Conservation (phyloP, 2,329 filamentous ascomycete species). For the Fusarium pseudocircinatum region DNA sequence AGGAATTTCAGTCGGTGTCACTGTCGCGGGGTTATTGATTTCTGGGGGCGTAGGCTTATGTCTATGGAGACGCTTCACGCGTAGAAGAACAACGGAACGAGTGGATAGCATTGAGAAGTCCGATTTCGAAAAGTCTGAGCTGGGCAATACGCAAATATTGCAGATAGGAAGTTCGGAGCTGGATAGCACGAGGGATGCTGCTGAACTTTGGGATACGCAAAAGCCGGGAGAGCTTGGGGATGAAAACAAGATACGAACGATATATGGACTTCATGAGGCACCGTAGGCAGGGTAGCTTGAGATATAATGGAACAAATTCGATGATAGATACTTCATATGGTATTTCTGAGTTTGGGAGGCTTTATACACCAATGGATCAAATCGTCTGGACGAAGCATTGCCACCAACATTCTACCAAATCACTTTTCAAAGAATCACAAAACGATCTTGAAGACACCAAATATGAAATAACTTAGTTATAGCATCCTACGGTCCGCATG, state of each 20-base stretch:
- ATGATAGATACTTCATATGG: accelerated
- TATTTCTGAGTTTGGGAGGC: neutral
- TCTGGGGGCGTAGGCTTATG: neutral
- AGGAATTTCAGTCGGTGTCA: constrained; percentile 4
- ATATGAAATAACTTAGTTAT: too few relatives aligned
- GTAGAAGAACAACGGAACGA: neutral
- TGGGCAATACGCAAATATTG: neutral
- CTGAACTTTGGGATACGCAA: constrained; percentile 12
- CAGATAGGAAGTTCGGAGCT: constrained; percentile 5
- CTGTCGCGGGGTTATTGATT: neutral
- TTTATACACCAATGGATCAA: too few relatives aligned
- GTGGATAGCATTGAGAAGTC: neutral
- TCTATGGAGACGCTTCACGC: neutral
- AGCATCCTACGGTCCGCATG: too few relatives aligned
- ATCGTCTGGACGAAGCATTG: too few relatives aligned
- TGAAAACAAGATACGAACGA: neutral
- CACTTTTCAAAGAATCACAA: too few relatives aligned
- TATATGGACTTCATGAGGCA: constrained; percentile 5
- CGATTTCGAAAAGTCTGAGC: neutral
- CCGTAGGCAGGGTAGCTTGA: neutral
- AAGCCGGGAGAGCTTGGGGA: neutral
- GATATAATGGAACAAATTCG: accelerated
- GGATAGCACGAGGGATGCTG: neutral
- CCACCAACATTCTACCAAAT: too few relatives aligned
- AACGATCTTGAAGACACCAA: too few relatives aligned